Conservation (phyloP, 2,329 filamentous ascomycete species). For the Cryphonectria nitschkei region DNA sequence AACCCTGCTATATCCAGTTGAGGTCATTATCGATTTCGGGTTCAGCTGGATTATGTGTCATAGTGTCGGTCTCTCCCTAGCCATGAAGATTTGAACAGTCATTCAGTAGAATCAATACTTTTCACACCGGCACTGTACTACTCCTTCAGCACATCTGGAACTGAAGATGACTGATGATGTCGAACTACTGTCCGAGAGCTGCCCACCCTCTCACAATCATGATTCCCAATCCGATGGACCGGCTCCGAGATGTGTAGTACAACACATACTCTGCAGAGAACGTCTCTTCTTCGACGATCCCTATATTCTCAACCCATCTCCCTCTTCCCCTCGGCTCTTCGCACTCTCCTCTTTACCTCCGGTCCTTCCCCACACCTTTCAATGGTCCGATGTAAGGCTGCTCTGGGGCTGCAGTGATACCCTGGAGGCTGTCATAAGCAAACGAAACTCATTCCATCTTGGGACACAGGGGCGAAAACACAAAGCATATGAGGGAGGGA, state of each 20-base stretch:
- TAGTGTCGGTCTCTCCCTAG: background rate
- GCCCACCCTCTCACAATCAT: background rate
- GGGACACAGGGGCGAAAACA: background rate
- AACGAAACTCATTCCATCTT: background rate
- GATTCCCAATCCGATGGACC: background rate
- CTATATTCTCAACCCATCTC: background rate
- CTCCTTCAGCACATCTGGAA: background rate
- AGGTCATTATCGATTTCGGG: background rate
- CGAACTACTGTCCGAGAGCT: background rate
- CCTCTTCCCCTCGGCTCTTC: background rate
- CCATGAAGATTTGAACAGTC: background rate
- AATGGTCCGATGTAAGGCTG: conserved; percentile 8
- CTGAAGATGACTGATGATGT: background rate
- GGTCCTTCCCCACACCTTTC: too few relatives aligned
- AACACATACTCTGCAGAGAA: background rate
- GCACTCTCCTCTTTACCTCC: background rate
- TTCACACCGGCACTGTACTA: background rate
- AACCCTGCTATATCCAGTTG: background rate
- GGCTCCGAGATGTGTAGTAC: conserved; percentile 9
- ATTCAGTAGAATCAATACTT: background rate
- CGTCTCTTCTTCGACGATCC: background rate
- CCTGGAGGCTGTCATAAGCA: background rate
- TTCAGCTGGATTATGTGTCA: background rate
- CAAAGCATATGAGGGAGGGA: conserved; percentile 2
- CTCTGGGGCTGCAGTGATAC: conserved; percentile 4